These are phyloP conservation scores for Phallus indusiatus DNA, from an alignment of 768 basidiomycete genomes.

Conservation along the genomic window DNA sequence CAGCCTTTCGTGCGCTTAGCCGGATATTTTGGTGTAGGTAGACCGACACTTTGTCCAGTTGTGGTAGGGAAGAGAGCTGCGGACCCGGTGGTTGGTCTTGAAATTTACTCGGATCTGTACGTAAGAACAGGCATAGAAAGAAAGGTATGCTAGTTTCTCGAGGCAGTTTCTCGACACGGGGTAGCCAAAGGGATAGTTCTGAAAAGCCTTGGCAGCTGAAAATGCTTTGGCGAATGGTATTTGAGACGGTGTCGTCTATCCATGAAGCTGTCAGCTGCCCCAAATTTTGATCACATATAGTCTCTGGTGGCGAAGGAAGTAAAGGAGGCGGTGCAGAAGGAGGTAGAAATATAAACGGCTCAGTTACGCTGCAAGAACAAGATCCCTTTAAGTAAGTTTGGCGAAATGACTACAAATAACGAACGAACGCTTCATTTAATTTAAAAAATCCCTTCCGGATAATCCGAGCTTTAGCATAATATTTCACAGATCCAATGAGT, in stretches of 20 bases:
- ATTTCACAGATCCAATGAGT: constrained; percentile 4
- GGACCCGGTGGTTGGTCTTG: not conserved
- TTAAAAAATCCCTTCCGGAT: not conserved
- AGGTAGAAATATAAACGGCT: constrained; percentile 6
- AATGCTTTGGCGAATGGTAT: not conserved
- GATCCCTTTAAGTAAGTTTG: too few relatives aligned
- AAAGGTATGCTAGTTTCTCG: constrained; percentile 3
- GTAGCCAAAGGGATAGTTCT: not conserved
- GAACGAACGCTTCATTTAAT: not conserved
- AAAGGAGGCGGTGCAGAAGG: constrained; percentile 1
- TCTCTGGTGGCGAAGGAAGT: not conserved
- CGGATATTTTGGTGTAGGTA: not conserved
- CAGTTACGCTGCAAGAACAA: not conserved
- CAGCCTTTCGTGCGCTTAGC: not conserved
- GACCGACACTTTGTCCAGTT: not conserved
- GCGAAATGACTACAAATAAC: not conserved
- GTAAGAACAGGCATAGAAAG: not conserved
- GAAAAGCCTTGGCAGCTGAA: not conserved
- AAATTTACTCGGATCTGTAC: not conserved
- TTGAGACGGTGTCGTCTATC: not conserved
- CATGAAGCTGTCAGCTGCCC: not conserved
- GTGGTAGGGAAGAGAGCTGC: not conserved
- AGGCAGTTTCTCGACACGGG: not conserved
- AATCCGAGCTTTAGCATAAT: constrained; percentile 1
- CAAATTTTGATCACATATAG: not conserved